These are phyloP conservation scores for Torulaspora delbrueckii DNA, from an alignment of 805 yeast species.

Conservation along the genomic window DNA sequence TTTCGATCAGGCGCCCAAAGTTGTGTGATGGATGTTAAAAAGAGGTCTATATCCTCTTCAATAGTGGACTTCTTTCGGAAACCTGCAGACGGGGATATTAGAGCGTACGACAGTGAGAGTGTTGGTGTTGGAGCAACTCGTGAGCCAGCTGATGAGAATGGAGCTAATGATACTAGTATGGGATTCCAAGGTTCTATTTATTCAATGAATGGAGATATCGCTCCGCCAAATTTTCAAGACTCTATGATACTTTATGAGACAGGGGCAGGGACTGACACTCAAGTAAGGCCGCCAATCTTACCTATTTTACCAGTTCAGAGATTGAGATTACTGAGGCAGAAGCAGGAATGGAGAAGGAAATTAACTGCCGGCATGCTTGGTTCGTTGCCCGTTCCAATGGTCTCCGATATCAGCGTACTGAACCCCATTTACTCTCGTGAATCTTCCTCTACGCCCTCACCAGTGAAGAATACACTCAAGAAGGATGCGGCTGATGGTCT, in stretches of 20 bases:
- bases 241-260: slow-evolving; percentile 17
- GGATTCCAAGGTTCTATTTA: not conserved
- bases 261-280: slow-evolving; percentile 15
- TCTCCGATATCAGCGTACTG: not conserved
- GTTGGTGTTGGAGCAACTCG: not conserved
- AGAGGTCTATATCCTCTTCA: slow-evolving; percentile 31
- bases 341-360: slow-evolving; percentile 22
- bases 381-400: not conserved
- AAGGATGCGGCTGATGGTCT: not conserved
- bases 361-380: slow-evolving; percentile 1
- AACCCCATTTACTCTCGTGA: slow-evolving; percentile 1
- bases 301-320: slow-evolving; percentile 33
- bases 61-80: slow-evolving; percentile 23
- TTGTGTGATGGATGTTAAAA: slow-evolving; percentile 10
- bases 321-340: slow-evolving; percentile 26
- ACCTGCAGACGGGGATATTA: slow-evolving; percentile 2
- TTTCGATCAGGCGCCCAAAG: not conserved
- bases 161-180: not conserved
- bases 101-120: not conserved
- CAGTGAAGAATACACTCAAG: slow-evolving; percentile 1
- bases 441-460: slow-evolving; percentile 26
- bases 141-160: not conserved
- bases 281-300: slow-evolving; percentile 30
- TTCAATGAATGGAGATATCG: not conserved
- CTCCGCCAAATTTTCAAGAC: slow-evolving; percentile 5